A percentile compares a stretch with the other conserved stretches of the same genome.
These are phyloP conservation scores for Leccinum pachyderme DNA, from an alignment of 1,284 basidiomycete species.

Conservation along the genomic window DNA sequence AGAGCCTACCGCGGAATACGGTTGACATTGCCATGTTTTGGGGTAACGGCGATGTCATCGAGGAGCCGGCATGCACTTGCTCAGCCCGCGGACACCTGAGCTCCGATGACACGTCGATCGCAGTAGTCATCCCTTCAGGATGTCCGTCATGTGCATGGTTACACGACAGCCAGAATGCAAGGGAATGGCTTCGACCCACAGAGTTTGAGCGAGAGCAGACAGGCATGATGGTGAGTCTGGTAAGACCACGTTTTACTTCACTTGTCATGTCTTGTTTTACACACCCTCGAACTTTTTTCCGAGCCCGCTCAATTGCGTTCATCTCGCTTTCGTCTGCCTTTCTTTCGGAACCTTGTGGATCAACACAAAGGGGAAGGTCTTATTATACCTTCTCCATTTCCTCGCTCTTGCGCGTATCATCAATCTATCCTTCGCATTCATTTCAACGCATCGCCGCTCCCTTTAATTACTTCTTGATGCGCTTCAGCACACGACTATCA, in stretches of 20 bases:
- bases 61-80: slow-evolving; percentile 16
- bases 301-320: slow-evolving; percentile 9
- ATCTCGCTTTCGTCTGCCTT: slow-evolving; percentile 3
- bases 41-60: slow-evolving; percentile 35
- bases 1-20: slow-evolving; percentile 52
- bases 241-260: slow-evolving; percentile 11
- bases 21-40: slow-evolving; percentile 68
- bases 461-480: slow-evolving; percentile 16
- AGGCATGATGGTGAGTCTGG: slow-evolving; percentile 28
- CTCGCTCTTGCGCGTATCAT: slow-evolving; percentile 4
- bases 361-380: neutral
- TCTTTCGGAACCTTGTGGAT: slow-evolving; percentile 15
- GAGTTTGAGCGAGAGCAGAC: slow-evolving; percentile 38
- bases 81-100: slow-evolving; percentile 11
- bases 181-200: slow-evolving; percentile 48
- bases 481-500: slow-evolving; percentile 5
- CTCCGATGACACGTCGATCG: slow-evolving; percentile 4
- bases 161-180: slow-evolving; percentile 39
- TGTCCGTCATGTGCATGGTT: slow-evolving; percentile 23
- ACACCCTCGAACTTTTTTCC: neutral
- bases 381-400: slow-evolving; percentile 7
- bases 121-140: slow-evolving; percentile 6
- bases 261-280: slow-evolving; percentile 1
- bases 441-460: slow-evolving; percentile 8
- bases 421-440: slow-evolving; percentile 3